Evolutionary conservation across 2,329 filamentous ascomycete genomes (phyloP), one percentile per base, ranked within the genome.

Genomic region (Malbranchea cinnamomea): DNA sequence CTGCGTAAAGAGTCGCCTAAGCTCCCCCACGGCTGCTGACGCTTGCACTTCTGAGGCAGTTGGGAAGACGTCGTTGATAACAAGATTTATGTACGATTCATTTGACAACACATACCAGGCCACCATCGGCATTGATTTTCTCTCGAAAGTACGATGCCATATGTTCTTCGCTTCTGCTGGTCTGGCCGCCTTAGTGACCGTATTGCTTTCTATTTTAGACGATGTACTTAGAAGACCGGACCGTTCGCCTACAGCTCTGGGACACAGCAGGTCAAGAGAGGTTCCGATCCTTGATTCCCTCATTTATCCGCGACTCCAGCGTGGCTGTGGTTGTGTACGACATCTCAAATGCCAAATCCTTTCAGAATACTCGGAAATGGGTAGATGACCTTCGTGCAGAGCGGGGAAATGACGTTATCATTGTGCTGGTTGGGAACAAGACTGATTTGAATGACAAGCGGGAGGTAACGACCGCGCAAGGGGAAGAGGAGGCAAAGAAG

Each of bases 81-180:
- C 89, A 43, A 78, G 89, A 41, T 98, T 98, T 68, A 98, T 98
- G 89, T 98, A 98, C 68, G 89, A 98, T 61, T 95, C 89, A 27
- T 98, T 98, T 67, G 89, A 98, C 67, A 94, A 92, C 63, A 95
- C 87, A 68, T 98, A 98, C 64, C 89, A 98, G 62, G 89, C 89
- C 34, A 98, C 89, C 22, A 95, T 98, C 52, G 89, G 89, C 51
- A 98, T 98, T 63, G 89, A 98, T 62, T 98, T 98, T 54, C 73
- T 98, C 44, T 94, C 85, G 50, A 98, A 98, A 78, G 83, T 81
- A 66, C 54, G 58, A 37, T 25, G 20, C 20, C 9, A 22, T 22
- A 12, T 30, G 21, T 18, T 26, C 35, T 26, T 4, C 6, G 12
- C 13, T 7, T 12, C 14, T 15, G 4, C 21, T 25, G 6, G 4